Evolutionary conservation across 768 basidiomycete genomes (phyloP).

Genomic region (Collybia sp.): DNA sequence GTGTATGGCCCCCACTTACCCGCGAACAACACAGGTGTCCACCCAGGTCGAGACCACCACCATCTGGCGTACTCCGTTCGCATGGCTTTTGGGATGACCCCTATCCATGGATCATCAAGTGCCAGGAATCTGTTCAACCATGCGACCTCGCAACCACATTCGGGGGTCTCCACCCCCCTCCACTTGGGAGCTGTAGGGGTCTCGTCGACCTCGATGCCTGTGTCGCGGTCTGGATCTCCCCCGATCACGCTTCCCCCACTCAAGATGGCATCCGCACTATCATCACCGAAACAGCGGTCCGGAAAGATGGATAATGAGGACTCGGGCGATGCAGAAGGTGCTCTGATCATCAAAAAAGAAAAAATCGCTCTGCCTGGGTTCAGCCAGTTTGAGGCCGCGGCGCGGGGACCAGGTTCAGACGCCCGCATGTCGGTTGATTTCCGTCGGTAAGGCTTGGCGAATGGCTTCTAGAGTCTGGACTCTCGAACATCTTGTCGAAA

Average conservation of each 20-base stretch:
- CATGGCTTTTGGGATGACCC: conserved; percentile 90
- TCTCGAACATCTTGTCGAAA: no score
- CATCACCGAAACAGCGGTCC: conserved; percentile 1
- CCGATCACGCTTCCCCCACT: conserved; percentile 72
- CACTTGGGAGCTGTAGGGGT: conserved; percentile 10
- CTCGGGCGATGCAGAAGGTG: conserved; percentile 2
- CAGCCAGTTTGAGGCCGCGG: conserved; percentile 58
- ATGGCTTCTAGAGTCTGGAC: no score
- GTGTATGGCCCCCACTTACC: conserved; percentile 28
- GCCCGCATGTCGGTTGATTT: no score
- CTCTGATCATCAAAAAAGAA: conserved; percentile 10
- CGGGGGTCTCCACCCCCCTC: conserved; percentile 13
- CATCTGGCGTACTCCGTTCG: conserved; percentile 83
- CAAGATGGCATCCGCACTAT: conserved; percentile 29
- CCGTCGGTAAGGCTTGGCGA: no score
- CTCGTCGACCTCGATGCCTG: conserved; percentile 38
- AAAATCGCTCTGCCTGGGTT: conserved; percentile 59
- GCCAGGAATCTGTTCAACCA: not conserved
- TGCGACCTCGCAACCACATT: conserved; percentile 14
- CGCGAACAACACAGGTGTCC: conserved; percentile 9
- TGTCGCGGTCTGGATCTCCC: conserved; percentile 61
- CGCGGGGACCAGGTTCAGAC: conserved; percentile 10
- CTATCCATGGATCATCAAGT: conserved; percentile 41
- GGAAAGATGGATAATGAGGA: conserved; percentile 3
- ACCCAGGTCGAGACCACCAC: conserved; percentile 30